Evolutionary conservation across 2,329 filamentous ascomycete species (phyloP), one percentile per base, ranked within the genome.

Genomic region (Cladosporium cucumerinum): DNA sequence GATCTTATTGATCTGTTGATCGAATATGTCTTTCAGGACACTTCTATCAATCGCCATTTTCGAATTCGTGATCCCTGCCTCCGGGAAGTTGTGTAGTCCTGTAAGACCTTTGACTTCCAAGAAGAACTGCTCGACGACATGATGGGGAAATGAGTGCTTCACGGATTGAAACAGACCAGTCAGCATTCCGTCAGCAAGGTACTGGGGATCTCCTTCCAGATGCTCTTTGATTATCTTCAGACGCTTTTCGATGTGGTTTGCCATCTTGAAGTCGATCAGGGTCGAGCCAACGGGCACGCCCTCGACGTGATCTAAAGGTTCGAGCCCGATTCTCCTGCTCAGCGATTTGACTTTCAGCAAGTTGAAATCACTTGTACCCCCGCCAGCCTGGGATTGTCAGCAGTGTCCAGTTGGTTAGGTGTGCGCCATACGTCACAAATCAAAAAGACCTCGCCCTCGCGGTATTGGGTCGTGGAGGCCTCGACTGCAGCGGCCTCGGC

Each of bases 401-500:
- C 46, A 25, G 23, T 25, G n/a, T 1, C 25, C 43, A n/a, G 3
- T 23, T 48, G 18, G n/a, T 11, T 6, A n/a, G 23, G 18, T 32
- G 5, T 23, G 18, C 3, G 8, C 58, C 64, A 61, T 59, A 66
- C 65, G 32, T 70, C 69, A 34, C 65, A 67, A 5, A 69, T 65
- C 28, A 70, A 36, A 61, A 70, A 69, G 18, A 69, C 59, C 51
- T 70, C 69, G 25, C 64, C 68, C 4, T 12, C 39, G 16, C 52
- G 54, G 28, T 67, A 65, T 36, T 65, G 52, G 14, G 60, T 58
- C 43, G 63, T 68, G 1, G 66, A 66, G 14, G 65, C 66, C 11
- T 69, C 65, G 16, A 70, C 61, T 1, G 69, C 69, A 1, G 69
- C 69, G 4, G 67, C 69, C 57, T 70, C 69, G 26, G 69, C 67